A percentile compares a stretch with the other conserved stretches of the same genome.
Conservation (phyloP, 2,329 filamentous ascomycete species). For the Apiospora arundinis region DNA sequence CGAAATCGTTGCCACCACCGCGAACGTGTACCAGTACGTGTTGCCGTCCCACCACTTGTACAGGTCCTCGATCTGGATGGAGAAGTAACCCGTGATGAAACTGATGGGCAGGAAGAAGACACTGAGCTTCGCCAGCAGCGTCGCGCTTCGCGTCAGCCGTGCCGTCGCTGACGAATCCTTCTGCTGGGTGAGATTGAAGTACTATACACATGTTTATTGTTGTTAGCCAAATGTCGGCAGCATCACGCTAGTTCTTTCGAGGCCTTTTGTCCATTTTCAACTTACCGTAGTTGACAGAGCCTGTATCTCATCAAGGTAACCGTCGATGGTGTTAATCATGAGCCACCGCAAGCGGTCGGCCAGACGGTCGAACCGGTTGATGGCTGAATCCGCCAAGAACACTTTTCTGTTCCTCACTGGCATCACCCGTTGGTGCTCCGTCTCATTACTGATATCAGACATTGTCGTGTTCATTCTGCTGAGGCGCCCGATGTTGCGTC, state of each 20-base stretch:
- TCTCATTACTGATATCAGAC: not conserved
- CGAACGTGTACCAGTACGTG: conserved; percentile 74
- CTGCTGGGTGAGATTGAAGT: conserved; percentile 79
- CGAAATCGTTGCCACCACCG: conserved; percentile 65
- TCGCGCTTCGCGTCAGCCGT: conserved; percentile 72
- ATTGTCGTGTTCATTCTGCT: not conserved
- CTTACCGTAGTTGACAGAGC: conserved; percentile 71
- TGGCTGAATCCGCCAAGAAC: conserved; percentile 51
- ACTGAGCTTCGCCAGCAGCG: conserved; percentile 75
- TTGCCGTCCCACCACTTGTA: conserved; percentile 62
- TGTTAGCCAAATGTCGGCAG: conserved; percentile 25
- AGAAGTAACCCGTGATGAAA: conserved; percentile 78
- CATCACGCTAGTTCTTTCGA: conserved; percentile 9
- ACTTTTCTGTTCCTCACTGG: conserved; percentile 30
- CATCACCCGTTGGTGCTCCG: not conserved
- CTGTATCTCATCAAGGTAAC: conserved; percentile 73
- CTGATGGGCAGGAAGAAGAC: conserved; percentile 79
- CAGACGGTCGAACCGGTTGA: conserved; percentile 64
- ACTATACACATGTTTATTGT: conserved; percentile 49
- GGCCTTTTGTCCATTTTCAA: not conserved
- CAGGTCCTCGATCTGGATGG: conserved; percentile 65
- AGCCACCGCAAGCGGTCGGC: conserved; percentile 65
- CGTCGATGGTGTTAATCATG: conserved; percentile 66
- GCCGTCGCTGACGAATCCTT: conserved; percentile 77
- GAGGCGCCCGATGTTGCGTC: not conserved